Evolutionary conservation across 352 stramenopile genomes (phyloP).

Genomic region (Globisporangium paddicum): DNA sequence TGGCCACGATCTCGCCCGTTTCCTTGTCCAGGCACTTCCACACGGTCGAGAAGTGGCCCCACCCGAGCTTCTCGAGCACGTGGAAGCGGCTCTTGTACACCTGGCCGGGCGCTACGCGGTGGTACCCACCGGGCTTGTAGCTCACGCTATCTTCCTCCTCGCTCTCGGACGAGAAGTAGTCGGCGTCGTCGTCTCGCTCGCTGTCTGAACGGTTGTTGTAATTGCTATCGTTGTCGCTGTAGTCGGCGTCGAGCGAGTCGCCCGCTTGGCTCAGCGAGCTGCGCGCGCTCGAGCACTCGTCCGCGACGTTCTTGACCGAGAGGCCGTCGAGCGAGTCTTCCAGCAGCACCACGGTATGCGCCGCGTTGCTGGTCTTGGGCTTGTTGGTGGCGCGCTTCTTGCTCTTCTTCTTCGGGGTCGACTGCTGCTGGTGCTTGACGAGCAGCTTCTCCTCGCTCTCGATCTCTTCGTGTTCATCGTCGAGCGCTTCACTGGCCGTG

Average conservation of each 20-base stretch:
- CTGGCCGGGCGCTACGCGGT: conserved; percentile 92
- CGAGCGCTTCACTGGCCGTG: conserved; percentile 3
- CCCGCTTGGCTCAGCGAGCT: conserved; percentile 19
- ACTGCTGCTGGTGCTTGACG: not conserved
- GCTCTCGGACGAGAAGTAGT: conserved; percentile 80
- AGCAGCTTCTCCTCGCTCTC: conserved; percentile 12
- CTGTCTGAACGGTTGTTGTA: conserved; percentile 36
- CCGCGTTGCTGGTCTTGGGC: not conserved
- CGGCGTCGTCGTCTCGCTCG: conserved; percentile 72
- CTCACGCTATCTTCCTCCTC: conserved; percentile 92
- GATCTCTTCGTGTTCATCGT: conserved; percentile 4
- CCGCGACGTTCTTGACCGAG: conserved; percentile 26
- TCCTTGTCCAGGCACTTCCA: conserved; percentile 95
- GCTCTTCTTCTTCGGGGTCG: conserved; percentile 4
- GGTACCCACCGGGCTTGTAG: conserved; percentile 98
- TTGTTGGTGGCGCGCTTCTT: conserved; percentile 4
- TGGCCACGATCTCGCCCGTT: conserved; percentile 87
- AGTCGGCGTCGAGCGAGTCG: conserved; percentile 20
- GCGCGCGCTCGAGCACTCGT: conserved; percentile 25
- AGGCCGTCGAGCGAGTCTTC: conserved; percentile 12
- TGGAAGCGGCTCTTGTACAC: conserved; percentile 93
- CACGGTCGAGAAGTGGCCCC: conserved; percentile 99
- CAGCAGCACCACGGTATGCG: too few relatives aligned
- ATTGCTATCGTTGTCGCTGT: too few relatives aligned
- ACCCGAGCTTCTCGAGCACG: conserved; percentile 98